phyloP scores from a whole-genome alignment of 2,329 filamentous ascomycete genomes.

The Apiospora sp. region DNA sequence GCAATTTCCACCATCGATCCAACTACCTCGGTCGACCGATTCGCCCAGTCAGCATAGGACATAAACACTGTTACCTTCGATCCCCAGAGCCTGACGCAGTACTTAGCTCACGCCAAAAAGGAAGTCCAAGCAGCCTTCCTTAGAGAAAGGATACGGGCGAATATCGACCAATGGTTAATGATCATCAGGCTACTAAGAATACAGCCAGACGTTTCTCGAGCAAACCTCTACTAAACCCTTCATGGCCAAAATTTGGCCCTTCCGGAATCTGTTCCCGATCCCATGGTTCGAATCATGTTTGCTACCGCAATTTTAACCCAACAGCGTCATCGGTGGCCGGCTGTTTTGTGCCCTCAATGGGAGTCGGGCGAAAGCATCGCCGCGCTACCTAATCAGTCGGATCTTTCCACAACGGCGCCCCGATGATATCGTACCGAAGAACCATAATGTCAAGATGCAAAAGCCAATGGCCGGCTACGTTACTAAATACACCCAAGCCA shows the following conservation, averaged over 20 bases:
- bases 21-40: not conserved
- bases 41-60: not conserved
- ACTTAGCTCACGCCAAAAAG: not conserved
- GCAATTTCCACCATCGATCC: not conserved
- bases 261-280: not conserved
- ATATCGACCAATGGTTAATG: not conserved
- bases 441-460: not conserved
- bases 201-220: not conserved
- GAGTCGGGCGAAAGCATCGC: not conserved
- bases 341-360: not conserved
- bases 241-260: not conserved
- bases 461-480: not conserved
- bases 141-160: not conserved
- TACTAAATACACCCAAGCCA: not conserved
- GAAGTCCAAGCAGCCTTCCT: not conserved
- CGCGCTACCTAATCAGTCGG: not conserved
- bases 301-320: not conserved
- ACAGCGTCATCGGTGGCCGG: not conserved
- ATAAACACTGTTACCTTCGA: not conserved
- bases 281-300: not conserved
- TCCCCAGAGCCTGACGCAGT: not conserved
- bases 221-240: not conserved
- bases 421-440: not conserved
- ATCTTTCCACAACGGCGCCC: not conserved
- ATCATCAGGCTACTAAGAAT: not conserved